Base-by-base conservation (phyloP, 331 rosid genomes). In the Quercus phellos region DNA sequence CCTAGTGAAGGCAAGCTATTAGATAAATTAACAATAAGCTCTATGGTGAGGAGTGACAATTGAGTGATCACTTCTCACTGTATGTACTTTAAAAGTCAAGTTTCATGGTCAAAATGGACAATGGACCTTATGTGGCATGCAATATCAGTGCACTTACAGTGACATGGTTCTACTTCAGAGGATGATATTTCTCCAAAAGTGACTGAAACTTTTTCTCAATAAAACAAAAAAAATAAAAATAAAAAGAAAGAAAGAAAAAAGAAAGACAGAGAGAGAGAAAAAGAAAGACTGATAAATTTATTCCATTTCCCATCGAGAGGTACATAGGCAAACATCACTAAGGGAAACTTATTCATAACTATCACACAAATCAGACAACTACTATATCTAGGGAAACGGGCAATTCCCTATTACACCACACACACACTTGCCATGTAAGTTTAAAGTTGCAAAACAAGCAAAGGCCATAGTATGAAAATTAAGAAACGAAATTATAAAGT, bases 351-450 rank as follows among this genome's bases (percentile, higher is more conserved):
- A 64, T 77, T 72, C 30, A 51, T 2, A 11, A 51, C 16, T 4
- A 27, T 53, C 59, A 29, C 76, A 2, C 53, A 35, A 74, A 79
- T 66, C 70, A 55, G 46, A n/a, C 83, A 60, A 43, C 76, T 21
- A 64, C 74, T 24, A 77, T 17, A 72, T 24, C 70, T 59, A 56
- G 46, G 34, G 78, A 77, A 81, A 80, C 55, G 58, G 74, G 46
- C 13, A 4, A 81, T 55, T 74, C 73, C 35, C 68, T 72, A 64
- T n/a, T 22, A 34, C 38, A 22, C 27, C 27, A 38, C 78, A 64
- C 27, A 38, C 78, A 64, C 61, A 63, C 74, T 19, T 46, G 64
- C 64, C 43, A 60, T 50, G 55, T 51, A 70, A 46, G 18, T 22
- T 27, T 68, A n/a, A 5, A 42, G 34, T 18, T 26, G 26, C 63